Evolutionary conservation across 1,284 basidiomycete species (phyloP).

Genomic region (Naganishia sp.): DNA sequence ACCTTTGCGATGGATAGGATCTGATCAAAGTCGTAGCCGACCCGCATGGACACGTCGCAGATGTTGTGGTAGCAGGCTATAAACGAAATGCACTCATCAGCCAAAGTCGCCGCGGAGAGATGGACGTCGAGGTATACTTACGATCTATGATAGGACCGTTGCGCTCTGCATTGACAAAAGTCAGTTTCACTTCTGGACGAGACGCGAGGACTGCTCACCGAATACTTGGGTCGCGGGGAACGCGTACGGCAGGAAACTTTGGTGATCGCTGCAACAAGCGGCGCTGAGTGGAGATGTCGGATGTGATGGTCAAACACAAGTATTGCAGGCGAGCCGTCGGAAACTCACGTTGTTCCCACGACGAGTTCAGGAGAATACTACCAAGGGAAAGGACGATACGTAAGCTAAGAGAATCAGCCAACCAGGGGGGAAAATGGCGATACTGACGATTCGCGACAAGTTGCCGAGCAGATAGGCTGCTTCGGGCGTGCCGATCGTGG

Average conservation of each 20-base stretch:
- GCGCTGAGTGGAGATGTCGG: conserved; percentile 21
- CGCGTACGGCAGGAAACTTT: conserved; percentile 74
- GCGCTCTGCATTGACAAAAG: conserved; percentile 59
- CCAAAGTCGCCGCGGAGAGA: neutral
- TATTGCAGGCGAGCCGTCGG: conserved; percentile 35
- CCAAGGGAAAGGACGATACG: conserved; percentile 49
- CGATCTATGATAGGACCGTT: conserved; percentile 79
- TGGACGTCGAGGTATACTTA: conserved; percentile 55
- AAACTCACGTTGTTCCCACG: conserved; percentile 65
- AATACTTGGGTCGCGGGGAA: conserved; percentile 72
- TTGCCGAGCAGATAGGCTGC: conserved; percentile 72
- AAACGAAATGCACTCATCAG: neutral
- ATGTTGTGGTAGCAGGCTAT: conserved; percentile 50
- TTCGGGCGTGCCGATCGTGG: conserved; percentile 73
- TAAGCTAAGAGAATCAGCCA: neutral
- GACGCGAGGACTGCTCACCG: conserved; percentile 30
- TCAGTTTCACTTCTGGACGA: neutral
- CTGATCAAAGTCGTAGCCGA: conserved; percentile 78
- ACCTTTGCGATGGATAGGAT: conserved; percentile 78
- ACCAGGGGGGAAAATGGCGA: too few species aligned
- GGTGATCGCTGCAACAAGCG: conserved; percentile 83
- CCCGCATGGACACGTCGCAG: conserved; percentile 73
- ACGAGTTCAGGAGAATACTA: conserved; percentile 75
- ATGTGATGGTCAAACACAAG: conserved; percentile 1
- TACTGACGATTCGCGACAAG: conserved; percentile 56